These are phyloP conservation scores for Leptographium lundbergii DNA, from an alignment of 2,329 filamentous ascomycete genomes.

Conservation along the genomic window DNA sequence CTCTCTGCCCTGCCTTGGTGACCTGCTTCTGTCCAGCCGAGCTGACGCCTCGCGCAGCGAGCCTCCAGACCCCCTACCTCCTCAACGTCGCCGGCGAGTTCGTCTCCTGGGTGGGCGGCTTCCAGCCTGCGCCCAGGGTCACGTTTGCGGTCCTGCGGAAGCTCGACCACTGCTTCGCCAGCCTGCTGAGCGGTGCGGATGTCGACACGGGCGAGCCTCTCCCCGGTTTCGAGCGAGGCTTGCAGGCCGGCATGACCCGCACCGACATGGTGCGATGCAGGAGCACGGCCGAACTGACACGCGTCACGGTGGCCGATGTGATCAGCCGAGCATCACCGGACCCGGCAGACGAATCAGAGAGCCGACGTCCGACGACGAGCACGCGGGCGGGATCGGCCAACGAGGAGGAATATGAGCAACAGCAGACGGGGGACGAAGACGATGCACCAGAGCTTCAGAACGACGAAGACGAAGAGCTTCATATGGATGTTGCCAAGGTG, in stretches of 20 bases:
- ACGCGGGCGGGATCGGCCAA: constrained; percentile 10
- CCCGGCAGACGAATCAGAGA: constrained; percentile 24
- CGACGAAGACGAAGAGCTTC: constrained; percentile 25
- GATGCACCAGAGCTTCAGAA: constrained; percentile 14
- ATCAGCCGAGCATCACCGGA: constrained; percentile 40
- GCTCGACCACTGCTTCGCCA: constrained; percentile 72
- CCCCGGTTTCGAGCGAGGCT: constrained; percentile 53
- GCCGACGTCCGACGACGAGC: constrained; percentile 12
- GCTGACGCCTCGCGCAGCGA: constrained; percentile 34
- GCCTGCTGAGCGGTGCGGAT: constrained; percentile 56
- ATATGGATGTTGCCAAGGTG: constrained; percentile 61
- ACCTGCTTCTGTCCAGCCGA: background rate
- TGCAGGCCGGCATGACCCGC: constrained; percentile 52
- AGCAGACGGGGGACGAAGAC: constrained; percentile 11
- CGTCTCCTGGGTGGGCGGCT: constrained; percentile 58
- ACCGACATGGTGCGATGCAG: constrained; percentile 84
- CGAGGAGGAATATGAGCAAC: background rate
- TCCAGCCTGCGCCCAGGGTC: constrained; percentile 52
- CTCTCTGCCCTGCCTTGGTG: constrained; percentile 10
- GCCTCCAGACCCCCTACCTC: constrained; percentile 72
- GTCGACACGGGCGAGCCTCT: constrained; percentile 50
- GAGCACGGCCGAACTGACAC: constrained; percentile 65
- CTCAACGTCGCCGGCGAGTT: constrained; percentile 65
- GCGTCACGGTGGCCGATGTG: constrained; percentile 56
- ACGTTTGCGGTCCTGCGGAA: constrained; percentile 64